Base-by-base conservation (phyloP, 139 green algal species). In the Yamagishiella unicocca region DNA sequence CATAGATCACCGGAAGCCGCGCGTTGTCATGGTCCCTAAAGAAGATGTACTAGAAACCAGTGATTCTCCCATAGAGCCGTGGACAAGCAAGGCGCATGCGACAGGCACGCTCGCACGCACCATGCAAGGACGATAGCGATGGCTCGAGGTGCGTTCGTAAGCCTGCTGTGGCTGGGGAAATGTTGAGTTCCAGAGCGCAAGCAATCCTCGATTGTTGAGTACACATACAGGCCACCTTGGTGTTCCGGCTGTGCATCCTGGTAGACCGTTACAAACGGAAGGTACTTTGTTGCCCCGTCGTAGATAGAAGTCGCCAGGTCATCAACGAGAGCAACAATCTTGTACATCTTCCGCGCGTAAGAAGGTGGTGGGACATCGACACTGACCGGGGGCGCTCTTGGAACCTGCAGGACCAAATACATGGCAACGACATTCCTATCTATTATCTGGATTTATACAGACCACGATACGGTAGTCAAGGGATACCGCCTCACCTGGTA, bases 121-220 rank as follows among this genome's bases (percentile, higher is more conserved):
- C 76, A 83, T 42, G 76, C 76, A 68, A 71, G 38, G 2, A 72
- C 76, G 14, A 72, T 35, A 10, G 76, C 76, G 6, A 83, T 72
- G 24, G 76, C 54, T 2, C 54, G 53, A 1, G 54, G 54, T 24
- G 76, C 76, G 21, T 55, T 19, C 27, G 24, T 7, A 27, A 83
- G 76, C 25, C 37, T 24, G 53, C 54, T 83, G 25, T 8, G 27
- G 8, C 24, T 9, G 9, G 76, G 54, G 29, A 83, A 53, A 19
- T 71, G 54, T 24, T 12, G 27, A 1, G 1, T 54, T 46, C 8
- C 54, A 29, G 45, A 66, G 2, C 37, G 19, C 22, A 83, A 21
- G 76, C 76, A 83, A 2, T 83, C 76, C 38, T 83, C 76, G 14
- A 72, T 35, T 17, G 35, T 72, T 0, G 76, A 24, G 38, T 83